Conservation (phyloP, 2,329 filamentous ascomycete species). For the Uncinocarpus reesii region DNA sequence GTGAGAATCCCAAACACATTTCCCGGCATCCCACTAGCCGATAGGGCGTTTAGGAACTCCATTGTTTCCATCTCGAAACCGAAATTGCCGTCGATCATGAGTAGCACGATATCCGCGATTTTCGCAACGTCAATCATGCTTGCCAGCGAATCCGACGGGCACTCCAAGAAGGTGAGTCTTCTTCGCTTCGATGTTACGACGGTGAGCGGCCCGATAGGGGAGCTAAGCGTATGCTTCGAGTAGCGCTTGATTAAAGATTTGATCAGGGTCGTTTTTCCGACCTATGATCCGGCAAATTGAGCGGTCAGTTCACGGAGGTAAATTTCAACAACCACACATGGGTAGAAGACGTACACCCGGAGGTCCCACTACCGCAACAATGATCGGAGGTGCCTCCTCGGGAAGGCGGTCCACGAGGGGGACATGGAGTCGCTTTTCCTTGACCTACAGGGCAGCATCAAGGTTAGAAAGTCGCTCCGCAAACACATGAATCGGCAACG, state of each 20-base stretch:
- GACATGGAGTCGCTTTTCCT: conserved; percentile 92
- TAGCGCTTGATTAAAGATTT: conserved; percentile 91
- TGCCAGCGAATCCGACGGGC: conserved; percentile 83
- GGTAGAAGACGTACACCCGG: conserved; percentile 57
- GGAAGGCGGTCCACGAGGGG: conserved; percentile 91
- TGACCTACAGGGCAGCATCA: conserved; percentile 49
- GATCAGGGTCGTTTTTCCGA: conserved; percentile 86
- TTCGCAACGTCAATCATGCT: conserved; percentile 97
- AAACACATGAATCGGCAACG: conserved; percentile 3
- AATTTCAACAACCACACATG: not conserved
- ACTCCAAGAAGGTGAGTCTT: conserved; percentile 90
- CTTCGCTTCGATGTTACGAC: conserved; percentile 95
- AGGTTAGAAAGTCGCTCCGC: conserved; percentile 15
- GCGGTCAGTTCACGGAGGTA: conserved; percentile 1
- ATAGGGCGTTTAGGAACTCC: conserved; percentile 92
- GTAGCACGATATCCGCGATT: conserved; percentile 88
- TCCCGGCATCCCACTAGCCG: conserved; percentile 93
- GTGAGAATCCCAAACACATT: conserved; percentile 97
- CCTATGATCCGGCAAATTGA: conserved; percentile 22
- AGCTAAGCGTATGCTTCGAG: conserved; percentile 85
- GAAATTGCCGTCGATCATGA: conserved; percentile 98
- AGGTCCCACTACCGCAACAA: conserved; percentile 89
- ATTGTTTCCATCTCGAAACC: conserved; percentile 99
- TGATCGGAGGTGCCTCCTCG: conserved; percentile 84
- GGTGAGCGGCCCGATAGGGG: conserved; percentile 84